A percentile compares a stretch with the other conserved stretches of the same genome.
Conservation (phyloP, 2,329 filamentous ascomycete genomes). For the Phyllosticta citriasiana region DNA sequence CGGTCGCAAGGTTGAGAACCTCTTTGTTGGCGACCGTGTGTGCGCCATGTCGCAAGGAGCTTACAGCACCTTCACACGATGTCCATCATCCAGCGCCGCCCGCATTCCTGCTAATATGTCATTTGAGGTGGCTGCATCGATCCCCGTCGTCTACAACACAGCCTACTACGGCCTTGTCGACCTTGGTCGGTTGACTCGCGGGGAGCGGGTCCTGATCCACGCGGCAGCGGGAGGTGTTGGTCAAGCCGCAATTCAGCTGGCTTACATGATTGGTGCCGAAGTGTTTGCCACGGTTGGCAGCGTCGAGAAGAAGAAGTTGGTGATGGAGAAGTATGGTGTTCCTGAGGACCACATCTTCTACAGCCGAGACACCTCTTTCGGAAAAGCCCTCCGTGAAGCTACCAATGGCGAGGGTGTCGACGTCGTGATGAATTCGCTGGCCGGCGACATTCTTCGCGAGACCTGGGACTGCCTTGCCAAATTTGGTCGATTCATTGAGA, state of each 20-base stretch:
- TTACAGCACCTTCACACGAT: slow-evolving; percentile 4
- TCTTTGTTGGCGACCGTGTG: slow-evolving; percentile 12
- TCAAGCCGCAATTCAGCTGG: slow-evolving; percentile 20
- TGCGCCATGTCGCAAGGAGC: slow-evolving; percentile 9
- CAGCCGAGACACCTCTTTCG: slow-evolving; percentile 21
- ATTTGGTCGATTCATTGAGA: slow-evolving; percentile 22
- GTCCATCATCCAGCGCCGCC: not conserved
- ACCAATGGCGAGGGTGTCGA: slow-evolving; percentile 25
- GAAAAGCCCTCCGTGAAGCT: slow-evolving; percentile 14
- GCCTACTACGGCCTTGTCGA: slow-evolving; percentile 14
- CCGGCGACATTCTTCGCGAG: slow-evolving; percentile 19
- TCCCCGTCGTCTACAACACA: slow-evolving; percentile 15
- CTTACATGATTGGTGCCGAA: slow-evolving; percentile 17
- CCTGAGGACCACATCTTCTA: slow-evolving; percentile 23
- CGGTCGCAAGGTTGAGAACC: slow-evolving; percentile 10
- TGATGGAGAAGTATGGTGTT: slow-evolving; percentile 19
- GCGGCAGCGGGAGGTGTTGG: slow-evolving; percentile 23
- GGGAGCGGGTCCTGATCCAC: slow-evolving; percentile 23
- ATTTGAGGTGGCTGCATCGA: slow-evolving; percentile 18
- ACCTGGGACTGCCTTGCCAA: slow-evolving; percentile 21
- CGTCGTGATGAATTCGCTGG: slow-evolving; percentile 24
- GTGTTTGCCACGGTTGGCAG: slow-evolving; percentile 22
- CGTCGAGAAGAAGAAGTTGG: slow-evolving; percentile 17
- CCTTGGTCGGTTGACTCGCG: slow-evolving; percentile 11
- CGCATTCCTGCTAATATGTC: slow-evolving; percentile 6